Percentiles rank a stretch among this genome's conserved stretches.
Conservation (phyloP, 805 yeast genomes). For the Saccharomycopsis schoenii region DNA sequence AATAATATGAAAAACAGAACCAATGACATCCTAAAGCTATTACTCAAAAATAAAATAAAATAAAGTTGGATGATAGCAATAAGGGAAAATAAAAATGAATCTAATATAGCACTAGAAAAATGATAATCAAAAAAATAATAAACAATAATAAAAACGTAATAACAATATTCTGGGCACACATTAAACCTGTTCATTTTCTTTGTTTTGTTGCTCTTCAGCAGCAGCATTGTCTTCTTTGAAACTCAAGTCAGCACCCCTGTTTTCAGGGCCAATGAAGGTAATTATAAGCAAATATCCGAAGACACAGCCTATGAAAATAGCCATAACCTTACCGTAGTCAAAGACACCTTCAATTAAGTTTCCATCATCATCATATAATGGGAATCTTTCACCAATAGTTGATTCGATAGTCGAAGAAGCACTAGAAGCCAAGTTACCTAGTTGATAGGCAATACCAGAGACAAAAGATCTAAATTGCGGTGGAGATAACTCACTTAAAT, state of each 20-base stretch:
- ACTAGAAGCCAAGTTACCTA: constrained; percentile 64
- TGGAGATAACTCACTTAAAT: constrained; percentile 55
- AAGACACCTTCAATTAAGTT: constrained; percentile 24
- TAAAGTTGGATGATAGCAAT: neutral
- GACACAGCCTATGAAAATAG: constrained; percentile 57
- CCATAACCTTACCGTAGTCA: constrained; percentile 64
- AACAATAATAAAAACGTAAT: neutral
- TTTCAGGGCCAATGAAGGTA: constrained; percentile 51
- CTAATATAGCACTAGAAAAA: neutral
- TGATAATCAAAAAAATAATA: neutral
- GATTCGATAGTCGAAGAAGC: constrained; percentile 67
- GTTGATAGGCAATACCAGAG: constrained; percentile 55
- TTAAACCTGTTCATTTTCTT: neutral
- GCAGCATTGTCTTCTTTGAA: constrained; percentile 7
- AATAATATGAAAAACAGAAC: too few species aligned
- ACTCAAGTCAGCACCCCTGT: constrained; percentile 16
- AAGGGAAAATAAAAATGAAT: neutral
- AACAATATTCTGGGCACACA: neutral
- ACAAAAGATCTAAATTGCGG: constrained; percentile 55
- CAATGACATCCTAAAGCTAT: too few species aligned
- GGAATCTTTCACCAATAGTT: constrained; percentile 47
- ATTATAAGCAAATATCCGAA: constrained; percentile 41
- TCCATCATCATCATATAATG: constrained; percentile 32
- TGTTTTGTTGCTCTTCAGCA: neutral
- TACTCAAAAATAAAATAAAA: neutral